Conservation (phyloP, 306 rosid species). For the Hylodesmum podocarpum region DNA sequence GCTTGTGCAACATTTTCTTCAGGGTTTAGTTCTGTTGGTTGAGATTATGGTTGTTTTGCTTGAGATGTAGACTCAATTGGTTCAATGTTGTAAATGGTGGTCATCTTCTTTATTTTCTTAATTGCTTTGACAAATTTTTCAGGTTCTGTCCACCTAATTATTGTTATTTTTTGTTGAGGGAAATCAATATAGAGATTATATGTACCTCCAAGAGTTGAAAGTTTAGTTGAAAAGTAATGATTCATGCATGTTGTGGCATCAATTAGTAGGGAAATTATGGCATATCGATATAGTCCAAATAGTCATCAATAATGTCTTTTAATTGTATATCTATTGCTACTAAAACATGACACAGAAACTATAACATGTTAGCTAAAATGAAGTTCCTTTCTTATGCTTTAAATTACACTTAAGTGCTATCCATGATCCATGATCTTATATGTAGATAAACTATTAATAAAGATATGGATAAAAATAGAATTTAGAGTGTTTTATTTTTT, state of each 20-base stretch:
- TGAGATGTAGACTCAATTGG: slow-evolving; percentile 42
- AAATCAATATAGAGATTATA: slow-evolving; percentile 65
- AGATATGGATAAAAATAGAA: too few relatives aligned
- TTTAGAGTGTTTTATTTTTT: too few relatives aligned
- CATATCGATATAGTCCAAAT: too few relatives aligned
- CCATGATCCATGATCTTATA: too few relatives aligned
- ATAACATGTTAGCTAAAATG: too few relatives aligned
- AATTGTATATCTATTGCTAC: too few relatives aligned
- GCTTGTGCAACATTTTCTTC: slow-evolving; percentile 26
- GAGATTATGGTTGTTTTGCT: slow-evolving; percentile 15
- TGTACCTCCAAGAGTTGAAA: slow-evolving; percentile 50
- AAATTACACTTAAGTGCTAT: too few relatives aligned
- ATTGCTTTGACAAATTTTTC: slow-evolving; percentile 69
- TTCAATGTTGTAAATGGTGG: slow-evolving; percentile 58
- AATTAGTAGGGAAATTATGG: not conserved
- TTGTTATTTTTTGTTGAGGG: slow-evolving; percentile 68
- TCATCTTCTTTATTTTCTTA: slow-evolving; percentile 70
- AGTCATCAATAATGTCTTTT: too few relatives aligned
- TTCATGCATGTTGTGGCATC: not conserved
- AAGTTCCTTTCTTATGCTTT: too few relatives aligned
- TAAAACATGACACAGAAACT: too few relatives aligned
- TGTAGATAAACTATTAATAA: too few relatives aligned
- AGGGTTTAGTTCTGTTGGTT: slow-evolving; percentile 30
- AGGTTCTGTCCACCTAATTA: slow-evolving; percentile 80
- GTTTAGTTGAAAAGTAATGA: not conserved